These are phyloP conservation scores for Pseudozyma pruni DNA, from an alignment of 1,284 basidiomycete genomes.

Conservation along the genomic window DNA sequence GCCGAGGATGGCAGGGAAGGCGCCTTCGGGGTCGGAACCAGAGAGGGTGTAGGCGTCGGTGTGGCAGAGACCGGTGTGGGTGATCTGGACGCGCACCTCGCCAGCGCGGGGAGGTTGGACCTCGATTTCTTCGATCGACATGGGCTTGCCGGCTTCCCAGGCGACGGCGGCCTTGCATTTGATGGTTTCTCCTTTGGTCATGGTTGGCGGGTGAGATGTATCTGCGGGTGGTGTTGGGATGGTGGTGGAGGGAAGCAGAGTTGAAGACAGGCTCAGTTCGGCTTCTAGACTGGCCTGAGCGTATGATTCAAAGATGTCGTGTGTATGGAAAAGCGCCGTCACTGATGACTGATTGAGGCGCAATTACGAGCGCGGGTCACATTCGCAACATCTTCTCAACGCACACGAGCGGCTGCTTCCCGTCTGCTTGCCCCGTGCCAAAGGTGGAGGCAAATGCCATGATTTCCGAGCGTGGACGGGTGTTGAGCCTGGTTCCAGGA, in stretches of 20 bases:
- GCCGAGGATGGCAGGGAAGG: slow-evolving; percentile 89
- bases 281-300: slow-evolving; percentile 18
- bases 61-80: slow-evolving; percentile 96
- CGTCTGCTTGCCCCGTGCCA: no score
- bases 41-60: slow-evolving; percentile 97
- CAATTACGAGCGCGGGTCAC: neutral
- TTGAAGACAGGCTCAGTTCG: no score
- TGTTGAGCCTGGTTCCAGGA: no score
- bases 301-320: slow-evolving; percentile 35
- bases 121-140: slow-evolving; percentile 90
- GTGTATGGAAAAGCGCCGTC: slow-evolving; percentile 4
- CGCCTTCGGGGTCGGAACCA: slow-evolving; percentile 94
- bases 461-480: no score
- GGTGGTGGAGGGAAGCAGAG: neutral
- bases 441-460: no score
- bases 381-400: no score
- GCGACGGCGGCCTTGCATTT: slow-evolving; percentile 81
- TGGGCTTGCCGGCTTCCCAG: slow-evolving; percentile 90
- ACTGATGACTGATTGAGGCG: slow-evolving; percentile 13
- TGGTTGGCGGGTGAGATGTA: slow-evolving; percentile 3
- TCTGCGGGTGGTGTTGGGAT: neutral
- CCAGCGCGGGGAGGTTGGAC: slow-evolving; percentile 88
- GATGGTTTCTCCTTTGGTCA: slow-evolving; percentile 59
- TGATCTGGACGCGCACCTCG: slow-evolving; percentile 92
- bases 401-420: no score